Evolutionary conservation across 371 early-diverging fungal species (phyloP), one percentile per base, ranked within the genome.

Genomic region (Choanephora cucurbitarum): DNA sequence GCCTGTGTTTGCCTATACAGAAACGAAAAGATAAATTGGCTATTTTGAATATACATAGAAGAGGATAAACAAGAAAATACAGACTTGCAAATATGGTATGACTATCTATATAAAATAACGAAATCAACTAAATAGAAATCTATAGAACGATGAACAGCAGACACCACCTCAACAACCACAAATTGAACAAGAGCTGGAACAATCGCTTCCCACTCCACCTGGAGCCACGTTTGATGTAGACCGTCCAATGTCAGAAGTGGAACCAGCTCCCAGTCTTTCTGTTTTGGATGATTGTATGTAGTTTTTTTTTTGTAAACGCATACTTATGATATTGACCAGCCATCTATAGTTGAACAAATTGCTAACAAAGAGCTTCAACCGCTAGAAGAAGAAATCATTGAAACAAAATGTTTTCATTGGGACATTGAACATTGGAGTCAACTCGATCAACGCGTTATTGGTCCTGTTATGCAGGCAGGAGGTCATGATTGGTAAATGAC

Each of bases 401-500:
- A 71, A 43, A 73, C 71, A 15, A 68, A 72, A 59, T 68, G 56
- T 24, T 63, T 64, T 41, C 82, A 81, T 46, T 84, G 84, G 84
- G 62, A 77, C 11, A 73, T 84, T 28, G 56, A 43, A 14, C 58
- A 71, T 34, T 84, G 80, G 80, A 64, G 56, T 18, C 17, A 66
- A 28, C 61, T 84, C 18, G 79, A 80, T 32, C 69, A 70, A 49
- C 72, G 84, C 60, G 63, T 77, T 13, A 69, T 67, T 17, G 78
- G 84, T 9, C 84, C 82, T 47, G 68, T 75, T 58, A 82, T 84
- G 67, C 69, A 78, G 64, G 74, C 69, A 48, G 81, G 79, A 15
- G 81, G 79, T 6, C 73, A 75, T 70, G 78, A 79, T 56, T 84
- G 84, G 84, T 76, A 72, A 47, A 11, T 6, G 2, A 53, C 2